phyloP scores from a whole-genome alignment of 495 filamentous ascomycete genomes.

The Pseudotulostoma volvatum region DNA sequence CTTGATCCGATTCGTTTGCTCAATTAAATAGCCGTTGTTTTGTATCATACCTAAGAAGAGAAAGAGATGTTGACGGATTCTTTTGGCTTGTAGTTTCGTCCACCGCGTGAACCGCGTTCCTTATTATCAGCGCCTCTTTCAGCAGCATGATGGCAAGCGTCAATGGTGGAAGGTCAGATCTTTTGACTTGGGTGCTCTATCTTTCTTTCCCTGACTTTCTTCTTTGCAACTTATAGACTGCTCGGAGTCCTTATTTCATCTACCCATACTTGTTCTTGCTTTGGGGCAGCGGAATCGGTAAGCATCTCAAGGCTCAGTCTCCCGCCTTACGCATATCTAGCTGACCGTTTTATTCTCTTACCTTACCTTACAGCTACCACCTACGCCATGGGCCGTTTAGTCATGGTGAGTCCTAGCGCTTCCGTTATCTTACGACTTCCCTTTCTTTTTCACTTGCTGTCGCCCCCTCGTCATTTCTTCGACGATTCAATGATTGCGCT shows the following conservation, averaged over 20 bases:
- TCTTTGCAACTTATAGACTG: constrained; percentile 32
- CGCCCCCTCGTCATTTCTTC: too few relatives aligned
- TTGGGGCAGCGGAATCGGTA: constrained; percentile 27
- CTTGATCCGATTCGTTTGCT: too few relatives aligned
- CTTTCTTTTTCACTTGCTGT: too few relatives aligned
- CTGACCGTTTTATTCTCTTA: too few relatives aligned
- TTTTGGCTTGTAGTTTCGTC: constrained; percentile 46
- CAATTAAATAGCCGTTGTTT: too few relatives aligned
- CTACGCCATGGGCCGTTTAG: constrained; percentile 40
- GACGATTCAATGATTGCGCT: too few relatives aligned
- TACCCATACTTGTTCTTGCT: constrained; percentile 60
- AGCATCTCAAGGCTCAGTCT: too few relatives aligned
- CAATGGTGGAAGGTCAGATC: constrained; percentile 74
- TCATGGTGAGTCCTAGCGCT: constrained; percentile 30
- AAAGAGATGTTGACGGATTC: too few relatives aligned
- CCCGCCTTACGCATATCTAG: too few relatives aligned
- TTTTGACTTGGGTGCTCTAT: constrained; percentile 20
- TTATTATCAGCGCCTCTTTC: constrained; percentile 67
- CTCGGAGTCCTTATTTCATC: constrained; percentile 48
- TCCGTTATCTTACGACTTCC: constrained; percentile 4
- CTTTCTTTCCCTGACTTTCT: neutral
- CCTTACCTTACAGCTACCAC: constrained; percentile 35
- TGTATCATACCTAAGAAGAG: too few relatives aligned
- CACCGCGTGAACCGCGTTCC: constrained; percentile 78
- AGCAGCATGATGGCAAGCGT: constrained; percentile 63